These are phyloP conservation scores for Pythium biforme DNA, from an alignment of 352 stramenopile species.

Conservation along the genomic window DNA sequence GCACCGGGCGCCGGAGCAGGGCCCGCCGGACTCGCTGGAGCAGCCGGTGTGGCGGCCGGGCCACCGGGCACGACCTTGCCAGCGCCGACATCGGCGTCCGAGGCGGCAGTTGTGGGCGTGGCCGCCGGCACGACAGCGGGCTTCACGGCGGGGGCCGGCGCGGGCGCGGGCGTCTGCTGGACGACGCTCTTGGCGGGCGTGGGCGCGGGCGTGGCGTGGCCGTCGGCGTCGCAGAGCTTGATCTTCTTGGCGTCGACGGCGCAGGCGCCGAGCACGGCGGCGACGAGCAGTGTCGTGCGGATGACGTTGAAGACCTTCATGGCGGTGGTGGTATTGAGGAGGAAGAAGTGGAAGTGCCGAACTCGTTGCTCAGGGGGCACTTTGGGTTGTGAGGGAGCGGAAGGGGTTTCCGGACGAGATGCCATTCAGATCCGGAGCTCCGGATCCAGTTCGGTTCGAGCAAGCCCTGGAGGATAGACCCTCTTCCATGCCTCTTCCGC, in stretches of 20 bases:
- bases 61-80: constrained; percentile 4
- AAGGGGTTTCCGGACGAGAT: neutral
- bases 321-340: neutral
- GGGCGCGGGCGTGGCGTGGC: constrained; percentile 15
- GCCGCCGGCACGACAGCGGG: neutral
- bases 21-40: constrained; percentile 7
- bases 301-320: constrained; percentile 27
- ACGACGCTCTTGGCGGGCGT: constrained; percentile 8
- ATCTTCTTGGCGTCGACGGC: constrained; percentile 24
- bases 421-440: constrained; percentile 8
- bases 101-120: neutral
- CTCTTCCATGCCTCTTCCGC: neutral
- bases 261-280: constrained; percentile 17
- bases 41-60: neutral
- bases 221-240: constrained; percentile 24
- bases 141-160: neutral
- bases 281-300: constrained; percentile 21
- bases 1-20: constrained; percentile 7
- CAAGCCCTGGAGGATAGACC: neutral
- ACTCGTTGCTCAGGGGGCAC: constrained; percentile 4
- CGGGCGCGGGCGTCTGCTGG: neutral
- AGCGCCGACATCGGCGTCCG: neutral
- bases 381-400: constrained; percentile 2
- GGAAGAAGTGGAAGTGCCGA: neutral
- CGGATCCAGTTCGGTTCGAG: too few relatives aligned